Conservation (phyloP, 2,329 filamentous ascomycete species). For the Verruconis gallopava region DNA sequence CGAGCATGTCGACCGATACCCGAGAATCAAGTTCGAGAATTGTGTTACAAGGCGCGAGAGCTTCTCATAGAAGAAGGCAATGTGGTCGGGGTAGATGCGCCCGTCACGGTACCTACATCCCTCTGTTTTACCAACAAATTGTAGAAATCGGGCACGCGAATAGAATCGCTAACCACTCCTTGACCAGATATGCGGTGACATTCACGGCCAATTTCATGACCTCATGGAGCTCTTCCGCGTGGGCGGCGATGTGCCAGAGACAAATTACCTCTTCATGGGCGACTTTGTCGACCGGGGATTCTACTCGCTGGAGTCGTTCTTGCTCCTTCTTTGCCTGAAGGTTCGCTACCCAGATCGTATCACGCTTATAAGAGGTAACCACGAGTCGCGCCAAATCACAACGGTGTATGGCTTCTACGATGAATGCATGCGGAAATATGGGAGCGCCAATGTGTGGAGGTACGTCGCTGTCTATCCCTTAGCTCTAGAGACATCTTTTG, state of each 20-base stretch:
- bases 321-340: constrained; percentile 89
- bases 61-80: constrained; percentile 95
- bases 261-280: constrained; percentile 96
- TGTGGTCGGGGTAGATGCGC: constrained; percentile 86
- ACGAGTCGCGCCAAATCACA: constrained; percentile 93
- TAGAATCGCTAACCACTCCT: background rate
- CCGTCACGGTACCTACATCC: constrained; percentile 59
- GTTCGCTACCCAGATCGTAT: constrained; percentile 95
- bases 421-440: constrained; percentile 91
- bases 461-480: constrained; percentile 23
- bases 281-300: constrained; percentile 98
- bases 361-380: constrained; percentile 87
- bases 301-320: constrained; percentile 93
- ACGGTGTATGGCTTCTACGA: constrained; percentile 98
- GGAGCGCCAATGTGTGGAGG: constrained; percentile 90
- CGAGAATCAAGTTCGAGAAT: constrained; percentile 85
- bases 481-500: background rate
- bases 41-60: constrained; percentile 95
- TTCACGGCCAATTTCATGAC: constrained; percentile 93
- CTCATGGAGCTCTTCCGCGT: constrained; percentile 94
- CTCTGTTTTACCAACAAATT: constrained; percentile 6
- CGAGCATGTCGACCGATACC: constrained; percentile 93
- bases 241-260: constrained; percentile 85
- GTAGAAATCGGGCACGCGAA: background rate
- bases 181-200: constrained; percentile 77